phyloP scores from a whole-genome alignment of 2,329 filamentous ascomycete genomes.

The Coniochaeta sp. region DNA sequence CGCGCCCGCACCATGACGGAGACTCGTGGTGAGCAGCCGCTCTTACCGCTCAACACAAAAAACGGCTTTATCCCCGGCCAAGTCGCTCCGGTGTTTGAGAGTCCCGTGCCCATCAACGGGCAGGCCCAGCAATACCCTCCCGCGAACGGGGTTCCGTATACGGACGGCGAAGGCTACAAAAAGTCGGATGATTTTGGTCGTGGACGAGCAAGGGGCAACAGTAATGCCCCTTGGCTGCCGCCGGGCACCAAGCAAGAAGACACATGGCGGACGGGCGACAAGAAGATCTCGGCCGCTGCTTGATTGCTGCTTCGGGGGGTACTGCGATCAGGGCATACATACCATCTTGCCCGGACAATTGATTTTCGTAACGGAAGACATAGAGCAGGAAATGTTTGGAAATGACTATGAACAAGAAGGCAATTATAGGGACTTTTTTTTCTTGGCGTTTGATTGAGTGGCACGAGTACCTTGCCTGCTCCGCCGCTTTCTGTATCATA shows the following conservation, averaged over 20 bases:
- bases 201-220: conserved; percentile 32
- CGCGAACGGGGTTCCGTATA: conserved; percentile 27
- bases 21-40: conserved; percentile 35
- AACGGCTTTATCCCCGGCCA: conserved; percentile 22
- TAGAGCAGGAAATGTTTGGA: background rate
- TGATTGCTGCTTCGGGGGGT: background rate
- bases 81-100: conserved; percentile 28
- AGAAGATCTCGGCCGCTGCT: conserved; percentile 6
- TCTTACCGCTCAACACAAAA: conserved; percentile 59
- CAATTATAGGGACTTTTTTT: background rate
- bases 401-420: background rate
- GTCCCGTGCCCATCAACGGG: conserved; percentile 14
- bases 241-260: conserved; percentile 80
- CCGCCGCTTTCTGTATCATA: background rate
- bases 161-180: conserved; percentile 47
- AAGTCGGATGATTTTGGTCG: conserved; percentile 42
- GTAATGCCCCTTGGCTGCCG: conserved; percentile 58
- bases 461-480: background rate
- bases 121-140: conserved; percentile 7
- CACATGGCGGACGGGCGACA: conserved; percentile 56
- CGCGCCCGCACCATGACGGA: conserved; percentile 62
- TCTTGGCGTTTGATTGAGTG: background rate
- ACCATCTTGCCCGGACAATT: background rate
- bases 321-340: background rate
- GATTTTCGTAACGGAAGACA: background rate